Conservation (phyloP, 2,329 filamentous ascomycete species). For the Aspergillus sclerotialis region DNA sequence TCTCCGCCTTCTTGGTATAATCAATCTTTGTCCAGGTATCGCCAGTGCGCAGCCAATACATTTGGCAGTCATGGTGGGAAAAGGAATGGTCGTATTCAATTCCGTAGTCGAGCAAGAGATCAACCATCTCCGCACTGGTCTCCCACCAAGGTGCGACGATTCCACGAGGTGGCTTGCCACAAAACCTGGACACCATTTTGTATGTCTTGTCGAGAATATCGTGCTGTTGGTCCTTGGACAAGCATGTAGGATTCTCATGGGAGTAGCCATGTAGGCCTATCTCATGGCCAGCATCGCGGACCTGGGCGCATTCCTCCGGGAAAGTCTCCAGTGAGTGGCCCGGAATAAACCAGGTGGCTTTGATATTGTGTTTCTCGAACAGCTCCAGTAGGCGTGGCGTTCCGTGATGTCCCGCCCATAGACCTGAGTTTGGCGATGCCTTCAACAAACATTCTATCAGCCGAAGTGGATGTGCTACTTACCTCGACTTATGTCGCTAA, state of each 20-base stretch:
- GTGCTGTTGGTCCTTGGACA: slow-evolving; percentile 68
- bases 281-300: slow-evolving; percentile 59
- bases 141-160: slow-evolving; percentile 74
- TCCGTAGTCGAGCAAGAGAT: slow-evolving; percentile 36
- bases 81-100: slow-evolving; percentile 41
- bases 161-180: slow-evolving; percentile 65
- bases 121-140: slow-evolving; percentile 58
- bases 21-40: slow-evolving; percentile 42
- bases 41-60: slow-evolving; percentile 38
- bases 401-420: slow-evolving; percentile 64
- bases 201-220: slow-evolving; percentile 74
- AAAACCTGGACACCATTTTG: slow-evolving; percentile 64
- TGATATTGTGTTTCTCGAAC: slow-evolving; percentile 66
- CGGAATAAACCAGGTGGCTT: slow-evolving; percentile 60
- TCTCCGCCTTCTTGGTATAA: slow-evolving; percentile 34
- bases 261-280: slow-evolving; percentile 65
- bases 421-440: slow-evolving; percentile 31
- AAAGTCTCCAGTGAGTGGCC: slow-evolving; percentile 60
- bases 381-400: slow-evolving; percentile 61
- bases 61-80: slow-evolving; percentile 39
- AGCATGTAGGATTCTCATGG: slow-evolving; percentile 65
- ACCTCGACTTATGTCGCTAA: slow-evolving; percentile 66
- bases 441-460: no score
- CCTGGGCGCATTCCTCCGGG: slow-evolving; percentile 55
- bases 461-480: slow-evolving; percentile 1